phyloP scores from a whole-genome alignment of 495 filamentous ascomycete genomes.

The Schizothecium vesticola region DNA sequence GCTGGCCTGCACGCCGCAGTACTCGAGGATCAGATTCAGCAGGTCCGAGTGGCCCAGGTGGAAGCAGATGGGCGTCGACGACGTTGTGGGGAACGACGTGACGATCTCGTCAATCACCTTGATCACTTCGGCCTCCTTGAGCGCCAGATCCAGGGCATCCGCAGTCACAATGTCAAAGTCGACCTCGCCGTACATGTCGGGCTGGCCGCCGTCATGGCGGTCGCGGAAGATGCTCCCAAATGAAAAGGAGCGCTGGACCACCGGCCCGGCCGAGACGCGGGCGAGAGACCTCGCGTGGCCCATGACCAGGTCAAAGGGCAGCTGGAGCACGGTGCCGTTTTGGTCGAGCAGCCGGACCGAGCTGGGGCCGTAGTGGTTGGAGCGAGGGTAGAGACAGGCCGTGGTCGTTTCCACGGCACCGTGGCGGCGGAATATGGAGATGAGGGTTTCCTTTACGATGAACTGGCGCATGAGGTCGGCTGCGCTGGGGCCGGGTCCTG shows the following conservation, averaged over 20 bases:
- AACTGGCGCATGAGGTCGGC: constrained; percentile 64
- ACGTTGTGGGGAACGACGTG: constrained; percentile 69
- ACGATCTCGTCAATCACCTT: constrained; percentile 93
- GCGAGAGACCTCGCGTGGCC: constrained; percentile 85
- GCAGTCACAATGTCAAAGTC: constrained; percentile 91
- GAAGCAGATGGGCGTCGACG: constrained; percentile 74
- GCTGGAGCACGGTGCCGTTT: constrained; percentile 76
- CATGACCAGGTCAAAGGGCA: constrained; percentile 87
- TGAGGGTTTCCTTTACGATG: constrained; percentile 69
- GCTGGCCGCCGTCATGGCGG: constrained; percentile 64
- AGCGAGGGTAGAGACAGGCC: constrained; percentile 73
- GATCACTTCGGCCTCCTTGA: constrained; percentile 91
- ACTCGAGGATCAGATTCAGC: constrained; percentile 78
- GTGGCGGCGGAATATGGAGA: constrained; percentile 79
- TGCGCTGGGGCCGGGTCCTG: constrained; percentile 44
- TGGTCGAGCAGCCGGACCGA: constrained; percentile 73
- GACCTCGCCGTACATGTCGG: constrained; percentile 76
- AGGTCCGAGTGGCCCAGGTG: constrained; percentile 87
- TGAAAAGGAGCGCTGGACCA: constrained; percentile 71
- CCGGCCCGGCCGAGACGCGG: constrained; percentile 51
- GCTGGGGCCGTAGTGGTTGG: constrained; percentile 62
- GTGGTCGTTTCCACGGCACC: constrained; percentile 79
- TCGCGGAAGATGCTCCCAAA: constrained; percentile 91
- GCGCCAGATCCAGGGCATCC: constrained; percentile 71
- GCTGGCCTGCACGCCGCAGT: constrained; percentile 66